A percentile compares a stretch with the other conserved stretches of the same genome.
These are phyloP conservation scores for Tricholoma terreum DNA, from an alignment of 768 basidiomycete genomes.

Conservation along the genomic window DNA sequence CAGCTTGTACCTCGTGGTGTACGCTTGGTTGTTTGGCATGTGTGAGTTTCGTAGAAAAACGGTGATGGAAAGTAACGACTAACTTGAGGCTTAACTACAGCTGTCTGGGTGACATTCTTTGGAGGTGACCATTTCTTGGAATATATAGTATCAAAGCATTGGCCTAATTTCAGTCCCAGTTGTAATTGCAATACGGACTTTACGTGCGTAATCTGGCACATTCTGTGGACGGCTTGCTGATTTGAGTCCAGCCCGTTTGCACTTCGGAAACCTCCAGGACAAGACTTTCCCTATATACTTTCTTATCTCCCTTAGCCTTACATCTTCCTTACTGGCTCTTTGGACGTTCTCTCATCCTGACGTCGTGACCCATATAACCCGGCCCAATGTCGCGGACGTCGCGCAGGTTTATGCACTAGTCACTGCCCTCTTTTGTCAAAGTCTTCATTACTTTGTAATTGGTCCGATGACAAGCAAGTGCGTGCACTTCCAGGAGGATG, in stretches of 20 bases:
- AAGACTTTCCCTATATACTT: constrained; percentile 77
- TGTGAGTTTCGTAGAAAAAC: constrained; percentile 41
- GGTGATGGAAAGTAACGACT: constrained; percentile 12
- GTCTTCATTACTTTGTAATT: constrained; percentile 63
- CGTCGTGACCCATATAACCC: constrained; percentile 44
- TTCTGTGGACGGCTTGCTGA: not conserved
- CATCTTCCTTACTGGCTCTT: constrained; percentile 50
- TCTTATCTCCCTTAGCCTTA: constrained; percentile 50
- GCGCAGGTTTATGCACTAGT: constrained; percentile 60
- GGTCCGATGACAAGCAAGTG: constrained; percentile 72
- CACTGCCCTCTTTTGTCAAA: constrained; percentile 45
- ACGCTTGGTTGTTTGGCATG: constrained; percentile 67
- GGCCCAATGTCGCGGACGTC: constrained; percentile 55
- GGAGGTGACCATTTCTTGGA: constrained; percentile 38
- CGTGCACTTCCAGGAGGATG: constrained; percentile 16
- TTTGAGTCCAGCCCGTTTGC: constrained; percentile 52
- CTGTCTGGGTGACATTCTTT: constrained; percentile 67
- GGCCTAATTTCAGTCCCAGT: constrained; percentile 31
- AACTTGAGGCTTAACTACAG: constrained; percentile 23
- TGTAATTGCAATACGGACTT: constrained; percentile 54
- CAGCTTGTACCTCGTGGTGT: constrained; percentile 52
- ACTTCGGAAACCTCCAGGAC: constrained; percentile 73
- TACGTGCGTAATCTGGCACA: constrained; percentile 43
- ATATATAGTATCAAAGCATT: not conserved
- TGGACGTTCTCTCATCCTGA: constrained; percentile 60